Evolutionary conservation across 1,284 basidiomycete genomes (phyloP).

Genomic region (Trametes polyzona): DNA sequence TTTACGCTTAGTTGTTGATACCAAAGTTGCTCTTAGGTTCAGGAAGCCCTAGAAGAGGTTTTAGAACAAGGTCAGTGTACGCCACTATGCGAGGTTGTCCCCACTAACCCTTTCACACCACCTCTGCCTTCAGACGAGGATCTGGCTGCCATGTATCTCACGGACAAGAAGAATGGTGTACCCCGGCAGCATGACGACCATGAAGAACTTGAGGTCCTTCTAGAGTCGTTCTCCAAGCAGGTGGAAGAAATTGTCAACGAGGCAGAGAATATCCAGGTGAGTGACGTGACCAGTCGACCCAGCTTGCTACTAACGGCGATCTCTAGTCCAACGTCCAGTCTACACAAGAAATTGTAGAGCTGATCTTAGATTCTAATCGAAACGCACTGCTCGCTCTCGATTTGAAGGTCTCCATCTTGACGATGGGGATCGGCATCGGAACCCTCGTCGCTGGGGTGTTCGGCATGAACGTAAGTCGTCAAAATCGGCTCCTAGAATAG

Average conservation of each 20-base stretch:
- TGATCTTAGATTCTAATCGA: constrained; percentile 95
- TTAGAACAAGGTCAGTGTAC: constrained; percentile 75
- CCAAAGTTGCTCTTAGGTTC: constrained; percentile 62
- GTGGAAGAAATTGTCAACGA: constrained; percentile 96
- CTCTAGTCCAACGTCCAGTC: constrained; percentile 91
- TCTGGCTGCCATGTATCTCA: constrained; percentile 90
- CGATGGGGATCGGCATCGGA: constrained; percentile 91
- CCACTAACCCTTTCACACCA: background rate
- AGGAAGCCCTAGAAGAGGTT: constrained; percentile 88
- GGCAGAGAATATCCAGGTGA: constrained; percentile 84
- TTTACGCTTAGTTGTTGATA: background rate
- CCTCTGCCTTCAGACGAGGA: constrained; percentile 75
- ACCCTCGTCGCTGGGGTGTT: constrained; percentile 93
- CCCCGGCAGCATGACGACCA: constrained; percentile 75
- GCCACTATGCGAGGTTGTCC: no score
- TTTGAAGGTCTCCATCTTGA: constrained; percentile 92
- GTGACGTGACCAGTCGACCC: no score
- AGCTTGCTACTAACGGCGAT: background rate
- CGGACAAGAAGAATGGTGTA: constrained; percentile 69
- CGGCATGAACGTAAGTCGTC: constrained; percentile 88
- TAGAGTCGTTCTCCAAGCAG: constrained; percentile 95
- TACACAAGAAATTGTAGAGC: constrained; percentile 96
- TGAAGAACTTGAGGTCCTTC: constrained; percentile 89
- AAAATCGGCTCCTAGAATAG: constrained; percentile 10
- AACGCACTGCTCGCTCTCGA: constrained; percentile 93